Evolutionary conservation across 352 stramenopile genomes (phyloP).

Genomic region (Globisporangium iwayamae): DNA sequence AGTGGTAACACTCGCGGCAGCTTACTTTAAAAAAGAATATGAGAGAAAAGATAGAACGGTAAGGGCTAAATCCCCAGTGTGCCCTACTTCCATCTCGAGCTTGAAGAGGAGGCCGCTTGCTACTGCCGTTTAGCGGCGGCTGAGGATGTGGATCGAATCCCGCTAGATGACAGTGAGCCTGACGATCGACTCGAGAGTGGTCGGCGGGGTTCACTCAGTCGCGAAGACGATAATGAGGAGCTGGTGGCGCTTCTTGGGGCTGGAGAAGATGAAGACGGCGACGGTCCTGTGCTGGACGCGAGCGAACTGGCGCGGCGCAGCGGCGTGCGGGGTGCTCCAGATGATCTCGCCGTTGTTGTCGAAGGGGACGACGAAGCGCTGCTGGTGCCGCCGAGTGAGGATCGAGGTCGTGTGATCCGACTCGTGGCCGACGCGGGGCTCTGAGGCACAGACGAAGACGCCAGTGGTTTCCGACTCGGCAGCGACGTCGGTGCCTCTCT

Average conservation of each 20-base stretch:
- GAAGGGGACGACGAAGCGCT: slow-evolving; percentile 10
- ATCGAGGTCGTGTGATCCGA: slow-evolving; percentile 23
- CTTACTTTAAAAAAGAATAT: slow-evolving; percentile 4
- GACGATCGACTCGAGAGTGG: slow-evolving; percentile 11
- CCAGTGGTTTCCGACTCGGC: slow-evolving; percentile 19
- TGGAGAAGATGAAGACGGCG: slow-evolving; percentile 16
- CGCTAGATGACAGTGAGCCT: slow-evolving; percentile 4
- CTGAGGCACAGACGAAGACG: slow-evolving; percentile 17
- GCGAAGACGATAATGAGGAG: slow-evolving; percentile 1
- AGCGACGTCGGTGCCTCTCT: slow-evolving; percentile 16
- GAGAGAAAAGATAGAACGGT: neutral
- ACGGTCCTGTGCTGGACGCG: slow-evolving; percentile 18
- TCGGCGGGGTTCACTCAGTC: slow-evolving; percentile 9
- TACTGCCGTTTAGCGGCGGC: neutral
- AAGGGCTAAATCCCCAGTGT: too few species aligned
- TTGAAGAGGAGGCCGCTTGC: neutral
- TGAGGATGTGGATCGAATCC: neutral
- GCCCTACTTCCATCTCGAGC: neutral
- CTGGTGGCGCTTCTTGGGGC: slow-evolving; percentile 18
- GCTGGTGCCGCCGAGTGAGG: slow-evolving; percentile 14
- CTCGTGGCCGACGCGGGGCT: slow-evolving; percentile 20
- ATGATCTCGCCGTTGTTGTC: slow-evolving; percentile 16
- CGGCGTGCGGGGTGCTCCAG: slow-evolving; percentile 20
- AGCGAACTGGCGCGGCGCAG: slow-evolving; percentile 25
- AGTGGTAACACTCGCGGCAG: neutral